These are phyloP conservation scores for Capsicum chinense DNA, from an alignment of 257 asterid genomes.

Conservation along the genomic window DNA sequence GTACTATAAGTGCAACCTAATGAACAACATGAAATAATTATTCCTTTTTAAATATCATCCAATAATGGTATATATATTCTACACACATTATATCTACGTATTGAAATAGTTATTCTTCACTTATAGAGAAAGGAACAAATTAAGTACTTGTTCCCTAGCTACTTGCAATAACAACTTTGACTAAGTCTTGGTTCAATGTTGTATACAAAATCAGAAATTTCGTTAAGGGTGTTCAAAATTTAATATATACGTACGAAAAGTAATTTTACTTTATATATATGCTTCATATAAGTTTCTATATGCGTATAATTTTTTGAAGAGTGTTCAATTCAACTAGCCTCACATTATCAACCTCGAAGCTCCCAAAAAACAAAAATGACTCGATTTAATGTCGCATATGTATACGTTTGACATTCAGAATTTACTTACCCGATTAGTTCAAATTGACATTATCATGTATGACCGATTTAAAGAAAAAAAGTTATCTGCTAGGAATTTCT, in stretches of 20 bases:
- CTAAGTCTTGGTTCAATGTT: neutral
- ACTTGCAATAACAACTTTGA: conserved; percentile 17
- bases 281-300: no score
- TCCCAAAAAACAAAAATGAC: neutral
- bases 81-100: neutral
- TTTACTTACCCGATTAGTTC: neutral
- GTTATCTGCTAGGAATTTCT: neutral
- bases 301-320: no score
- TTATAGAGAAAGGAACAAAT: neutral
- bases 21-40: neutral
- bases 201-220: neutral
- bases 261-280: no score
- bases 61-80: conserved; percentile 17
- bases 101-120: conserved; percentile 14
- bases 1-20: neutral
- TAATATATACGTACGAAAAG: no score
- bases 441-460: neutral
- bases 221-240: no score
- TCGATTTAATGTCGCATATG: neutral
- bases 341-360: neutral
- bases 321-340: no score
- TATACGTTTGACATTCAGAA: neutral
- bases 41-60: neutral
- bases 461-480: accelerated
- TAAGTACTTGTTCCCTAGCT: conserved; percentile 10